phyloP scores from a whole-genome alignment of 2,329 filamentous ascomycete genomes.

The Botrytis galanthina region DNA sequence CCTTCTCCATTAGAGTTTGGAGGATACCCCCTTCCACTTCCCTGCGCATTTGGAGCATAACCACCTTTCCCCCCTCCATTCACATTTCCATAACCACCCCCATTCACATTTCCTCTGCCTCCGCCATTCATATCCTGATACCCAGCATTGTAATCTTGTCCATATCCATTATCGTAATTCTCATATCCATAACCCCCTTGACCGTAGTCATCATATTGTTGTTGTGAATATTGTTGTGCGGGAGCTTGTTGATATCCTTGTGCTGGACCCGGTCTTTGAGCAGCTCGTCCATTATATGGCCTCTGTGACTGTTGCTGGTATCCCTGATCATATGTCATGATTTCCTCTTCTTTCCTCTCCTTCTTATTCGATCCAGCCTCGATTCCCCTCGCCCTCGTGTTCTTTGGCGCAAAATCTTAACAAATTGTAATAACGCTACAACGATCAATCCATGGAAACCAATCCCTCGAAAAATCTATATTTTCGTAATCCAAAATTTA shows the following conservation, averaged over 20 bases:
- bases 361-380: not conserved
- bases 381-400: not conserved
- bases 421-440: not conserved
- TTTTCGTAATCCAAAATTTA: not conserved
- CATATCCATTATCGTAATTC: conserved; percentile 32
- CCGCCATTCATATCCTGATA: conserved; percentile 35
- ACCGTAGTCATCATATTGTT: conserved; percentile 44
- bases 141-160: conserved; percentile 32
- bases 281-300: conserved; percentile 35
- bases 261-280: conserved; percentile 32
- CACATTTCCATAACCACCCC: conserved; percentile 26
- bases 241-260: conserved; percentile 33
- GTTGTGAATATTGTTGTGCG: conserved; percentile 61
- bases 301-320: conserved; percentile 36
- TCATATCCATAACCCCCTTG: conserved; percentile 37
- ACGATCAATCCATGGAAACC: conserved; percentile 4
- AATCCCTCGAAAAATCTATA: not conserved
- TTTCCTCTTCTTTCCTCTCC: conserved; percentile 15
- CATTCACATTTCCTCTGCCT: conserved; percentile 29
- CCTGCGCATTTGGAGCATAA: conserved; percentile 33
- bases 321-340: conserved; percentile 38
- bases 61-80: conserved; percentile 27
- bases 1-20: conserved; percentile 16
- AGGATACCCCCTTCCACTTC: conserved; percentile 28
- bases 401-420: conserved; percentile 11